Evolutionary conservation across 306 rosid species (phyloP).

Genomic region (Acacia crassicarpa): DNA sequence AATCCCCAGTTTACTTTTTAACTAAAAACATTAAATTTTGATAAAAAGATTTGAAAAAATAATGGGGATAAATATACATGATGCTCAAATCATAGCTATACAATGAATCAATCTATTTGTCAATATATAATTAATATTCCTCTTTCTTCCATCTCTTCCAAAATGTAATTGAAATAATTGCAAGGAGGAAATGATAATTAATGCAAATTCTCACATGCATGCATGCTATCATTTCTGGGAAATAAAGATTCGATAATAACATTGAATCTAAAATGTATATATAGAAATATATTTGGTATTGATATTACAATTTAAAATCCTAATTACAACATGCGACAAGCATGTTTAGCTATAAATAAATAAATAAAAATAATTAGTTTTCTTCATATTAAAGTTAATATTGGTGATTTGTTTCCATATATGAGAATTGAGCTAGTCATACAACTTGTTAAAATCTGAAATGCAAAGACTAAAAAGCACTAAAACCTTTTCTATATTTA

Average conservation of each 20-base stretch:
- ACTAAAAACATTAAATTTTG: too few species aligned
- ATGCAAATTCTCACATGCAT: background rate
- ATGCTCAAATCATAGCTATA: background rate
- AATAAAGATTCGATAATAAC: background rate
- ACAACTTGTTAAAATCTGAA: background rate
- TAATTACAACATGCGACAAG: too few species aligned
- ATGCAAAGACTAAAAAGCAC: too few species aligned
- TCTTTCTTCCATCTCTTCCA: background rate
- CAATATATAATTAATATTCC: background rate
- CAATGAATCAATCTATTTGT: background rate
- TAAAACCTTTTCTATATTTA: background rate
- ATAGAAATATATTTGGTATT: background rate
- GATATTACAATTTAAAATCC: background rate
- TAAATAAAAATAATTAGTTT: too few species aligned
- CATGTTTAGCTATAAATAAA: too few species aligned
- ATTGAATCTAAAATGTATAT: too few species aligned
- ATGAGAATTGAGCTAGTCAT: background rate
- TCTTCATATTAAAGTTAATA: too few species aligned
- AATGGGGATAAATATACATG: background rate
- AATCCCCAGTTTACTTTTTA: background rate
- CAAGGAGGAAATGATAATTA: background rate
- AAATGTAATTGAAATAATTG: background rate
- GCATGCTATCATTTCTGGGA: background rate
- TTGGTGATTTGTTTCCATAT: too few species aligned
- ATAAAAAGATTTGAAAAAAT: background rate